Conservation (phyloP, 331 rosid species). For the Spiraea crenata region DNA sequence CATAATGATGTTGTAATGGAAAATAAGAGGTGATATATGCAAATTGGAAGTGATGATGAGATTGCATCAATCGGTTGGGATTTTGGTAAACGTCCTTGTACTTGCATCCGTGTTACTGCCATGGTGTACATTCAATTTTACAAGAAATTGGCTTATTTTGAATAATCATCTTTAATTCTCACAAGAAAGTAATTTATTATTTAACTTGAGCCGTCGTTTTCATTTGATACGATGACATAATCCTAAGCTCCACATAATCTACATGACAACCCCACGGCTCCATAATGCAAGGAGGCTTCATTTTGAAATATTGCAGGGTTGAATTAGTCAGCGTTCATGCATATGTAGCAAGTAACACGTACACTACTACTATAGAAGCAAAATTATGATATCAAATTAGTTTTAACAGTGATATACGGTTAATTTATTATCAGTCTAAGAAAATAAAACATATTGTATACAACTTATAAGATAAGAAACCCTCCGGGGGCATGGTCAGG, state of each 20-base stretch:
- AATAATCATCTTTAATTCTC: not conserved
- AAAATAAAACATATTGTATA: no score
- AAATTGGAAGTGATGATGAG: not conserved
- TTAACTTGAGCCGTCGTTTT: not conserved
- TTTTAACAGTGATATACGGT: no score
- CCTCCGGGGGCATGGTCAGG: not conserved
- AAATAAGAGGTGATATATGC: not conserved
- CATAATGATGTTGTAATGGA: no score
- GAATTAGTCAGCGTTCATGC: not conserved
- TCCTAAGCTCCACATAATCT: not conserved
- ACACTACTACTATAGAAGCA: no score
- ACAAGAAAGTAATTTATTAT: not conserved
- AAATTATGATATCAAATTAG: no score
- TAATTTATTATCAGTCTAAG: no score
- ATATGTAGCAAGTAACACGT: no score
- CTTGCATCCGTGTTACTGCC: not conserved
- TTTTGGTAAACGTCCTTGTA: constrained; percentile 15
- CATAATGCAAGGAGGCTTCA: not conserved
- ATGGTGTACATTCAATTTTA: not conserved
- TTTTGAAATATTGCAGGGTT: not conserved
- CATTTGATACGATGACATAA: constrained; percentile 5
- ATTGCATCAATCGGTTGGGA: not conserved
- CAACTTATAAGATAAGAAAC: not conserved
- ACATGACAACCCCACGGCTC: not conserved
- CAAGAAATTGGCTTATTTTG: not conserved